These are phyloP conservation scores for Scheffersomyces coipomensis DNA, from an alignment of 805 yeast genomes.

Conservation along the genomic window DNA sequence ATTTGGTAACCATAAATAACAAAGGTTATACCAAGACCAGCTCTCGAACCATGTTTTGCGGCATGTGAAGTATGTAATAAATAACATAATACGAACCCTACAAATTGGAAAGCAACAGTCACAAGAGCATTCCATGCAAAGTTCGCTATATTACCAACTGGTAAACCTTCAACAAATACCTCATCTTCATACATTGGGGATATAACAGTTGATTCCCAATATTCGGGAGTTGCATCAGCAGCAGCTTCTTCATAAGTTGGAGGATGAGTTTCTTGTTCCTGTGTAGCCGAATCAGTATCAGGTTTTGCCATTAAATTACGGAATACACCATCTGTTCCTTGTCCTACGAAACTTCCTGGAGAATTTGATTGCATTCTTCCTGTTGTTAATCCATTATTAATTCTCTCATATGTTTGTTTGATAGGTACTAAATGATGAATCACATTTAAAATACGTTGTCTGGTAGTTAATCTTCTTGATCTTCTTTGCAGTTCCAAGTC, in stretches of 20 bases:
- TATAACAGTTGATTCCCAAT: constrained; percentile 89
- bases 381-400: constrained; percentile 39
- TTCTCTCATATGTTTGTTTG: constrained; percentile 41
- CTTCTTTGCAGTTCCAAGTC: constrained; percentile 32
- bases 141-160: constrained; percentile 89
- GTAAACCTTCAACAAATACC: constrained; percentile 90
- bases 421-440: constrained; percentile 35
- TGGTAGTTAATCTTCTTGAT: constrained; percentile 19
- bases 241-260: constrained; percentile 96
- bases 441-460: constrained; percentile 29
- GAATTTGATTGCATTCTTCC: constrained; percentile 42
- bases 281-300: constrained; percentile 40
- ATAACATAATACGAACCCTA: constrained; percentile 89
- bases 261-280: constrained; percentile 52
- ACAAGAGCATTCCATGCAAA: constrained; percentile 89
- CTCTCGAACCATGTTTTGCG: constrained; percentile 90
- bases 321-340: constrained; percentile 83
- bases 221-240: constrained; percentile 91
- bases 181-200: constrained; percentile 83
- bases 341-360: constrained; percentile 46
- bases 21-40: constrained; percentile 86
- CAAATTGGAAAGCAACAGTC: constrained; percentile 87
- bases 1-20: constrained; percentile 56
- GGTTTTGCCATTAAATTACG: constrained; percentile 91
- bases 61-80: constrained; percentile 95